Base-by-base conservation (phyloP, 495 filamentous ascomycete genomes). In the Parmelia sp. region DNA sequence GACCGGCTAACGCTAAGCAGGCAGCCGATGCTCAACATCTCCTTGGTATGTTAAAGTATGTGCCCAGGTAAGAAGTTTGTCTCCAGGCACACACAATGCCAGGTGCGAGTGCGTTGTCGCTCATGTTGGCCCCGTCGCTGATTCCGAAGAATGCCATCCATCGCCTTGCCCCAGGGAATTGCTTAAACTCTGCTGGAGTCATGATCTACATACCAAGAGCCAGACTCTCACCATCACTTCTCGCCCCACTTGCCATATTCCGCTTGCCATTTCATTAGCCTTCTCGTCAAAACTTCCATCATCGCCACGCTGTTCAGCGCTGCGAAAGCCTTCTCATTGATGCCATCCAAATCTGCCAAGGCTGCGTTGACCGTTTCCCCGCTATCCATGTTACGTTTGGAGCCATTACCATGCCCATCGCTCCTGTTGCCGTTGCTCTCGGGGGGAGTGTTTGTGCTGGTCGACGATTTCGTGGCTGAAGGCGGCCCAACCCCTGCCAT, bases 201-300 rank as follows among this genome's bases (percentile, higher is more conserved):
- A 31, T 39, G 21, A 19, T 29, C 27, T 19, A 58, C 17, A 47
- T 17, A 57, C 17, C 12, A 27, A 40, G 19, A 57, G 19, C 29
- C 27, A 42, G 14, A 33, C 10, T 42, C 36, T 19, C 12, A 21
- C 39, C n/a, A 25, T 74, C 73, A 82, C 68, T 78, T 77, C 60
- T 83, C 81, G 12, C 80, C 80, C 60, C 77, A 79, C 69, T 82
- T 82, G 58, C 81, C 81, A 70, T 77, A 82, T 69, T 81, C 77
- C 62, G 86, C 84, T 74, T 92, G 89, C 89, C 89, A 92, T 68
- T 89, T 88, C 64, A 92, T 81, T 65, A 92, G 72, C 71, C 89
- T 81, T 61, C 87, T 83, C 37, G 87, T 90, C 72, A 92, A 75
- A 67, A 83, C 82, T 72, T 91, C 88, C 88, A 91, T 92, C 88